Percentiles rank a stretch among this genome's conserved stretches.
Conservation (phyloP, 306 rosid species). For the Neltuma alba region DNA sequence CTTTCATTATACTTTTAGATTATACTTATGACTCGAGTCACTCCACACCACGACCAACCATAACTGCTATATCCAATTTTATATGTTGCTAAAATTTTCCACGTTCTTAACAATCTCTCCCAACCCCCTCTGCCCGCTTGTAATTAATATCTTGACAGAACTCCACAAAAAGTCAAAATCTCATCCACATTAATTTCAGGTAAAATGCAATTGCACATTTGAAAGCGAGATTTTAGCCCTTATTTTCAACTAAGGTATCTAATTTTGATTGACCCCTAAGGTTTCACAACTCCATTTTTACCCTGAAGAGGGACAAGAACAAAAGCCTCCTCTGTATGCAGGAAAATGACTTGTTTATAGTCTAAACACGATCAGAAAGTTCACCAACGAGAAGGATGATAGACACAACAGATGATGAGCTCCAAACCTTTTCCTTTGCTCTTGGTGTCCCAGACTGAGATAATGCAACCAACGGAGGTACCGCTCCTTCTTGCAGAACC, state of each 20-base stretch:
- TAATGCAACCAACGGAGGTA: constrained; percentile 92
- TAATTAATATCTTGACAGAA: neutral
- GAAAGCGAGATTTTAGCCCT: constrained; percentile 17
- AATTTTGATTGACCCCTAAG: constrained; percentile 14
- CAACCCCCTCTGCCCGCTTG: neutral
- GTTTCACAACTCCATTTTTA: neutral
- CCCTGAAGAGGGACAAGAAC: constrained; percentile 2
- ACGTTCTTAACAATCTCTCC: neutral
- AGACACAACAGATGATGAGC: constrained; percentile 24
- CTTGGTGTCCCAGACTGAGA: constrained; percentile 89
- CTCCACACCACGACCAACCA: neutral
- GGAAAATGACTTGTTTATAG: constrained; percentile 2
- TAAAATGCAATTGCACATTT: neutral
- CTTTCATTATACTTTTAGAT: neutral
- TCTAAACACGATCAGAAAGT: constrained; percentile 3
- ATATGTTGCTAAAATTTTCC: neutral
- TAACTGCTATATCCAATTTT: neutral
- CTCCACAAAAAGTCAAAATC: neutral
- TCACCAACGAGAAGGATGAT: constrained; percentile 10
- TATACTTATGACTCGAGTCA: constrained; percentile 11
- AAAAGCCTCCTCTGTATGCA: constrained; percentile 9
- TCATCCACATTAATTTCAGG: constrained; percentile 3
- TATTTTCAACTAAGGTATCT: constrained; percentile 22
- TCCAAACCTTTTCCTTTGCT: constrained; percentile 91
- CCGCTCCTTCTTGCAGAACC: constrained; percentile 97